Base-by-base conservation (phyloP, 1,139 yeast genomes). In the Entelexis paramagnoliae region DNA sequence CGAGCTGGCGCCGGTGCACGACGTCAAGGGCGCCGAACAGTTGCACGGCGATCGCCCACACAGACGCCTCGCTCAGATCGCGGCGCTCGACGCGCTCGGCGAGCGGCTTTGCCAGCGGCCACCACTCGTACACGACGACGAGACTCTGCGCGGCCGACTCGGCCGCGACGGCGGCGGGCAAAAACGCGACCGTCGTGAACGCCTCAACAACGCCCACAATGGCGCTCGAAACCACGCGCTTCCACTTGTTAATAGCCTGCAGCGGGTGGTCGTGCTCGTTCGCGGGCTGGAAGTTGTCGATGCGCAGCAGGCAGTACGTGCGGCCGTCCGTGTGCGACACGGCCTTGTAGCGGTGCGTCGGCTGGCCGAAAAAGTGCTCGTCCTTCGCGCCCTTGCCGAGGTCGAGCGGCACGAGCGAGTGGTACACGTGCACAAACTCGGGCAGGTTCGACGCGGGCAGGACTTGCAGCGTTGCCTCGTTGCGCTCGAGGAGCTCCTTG, bases 181-280 rank as follows among this genome's bases (percentile, higher is more conserved):
- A 89, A 69, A 93, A 91, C 6, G 89, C 85, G 57, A 87, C 77
- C 11, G 93, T 81, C 1, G 96, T 83, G 65, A 91, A 91, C 11
- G 94, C 88, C 64, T 89, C 96, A 49, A 78, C 75, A 9, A 88
- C 68, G 39, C 75, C 73, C 1, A 84, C 86, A 17, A 87, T 70
- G 60, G 81, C 81, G 14, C 89, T 76, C 24, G 59, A 58, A 58
- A 71, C 70, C 29, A 73, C 67, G 11, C 78, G 63, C 41, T 67
- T 65, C 87, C 87, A 82, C 50, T 65, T 71, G 54, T 75, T 75
- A 44, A 81, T 72, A 6, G 67, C 64, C 24, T 70, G 62, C 54
- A 81, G 70, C 41, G 78, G 73, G 54, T 74, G 75, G 55, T 86
- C 88, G 58, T 80, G 79, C 32, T 47, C 51, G 10, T 19, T 26